A percentile compares a stretch with the other conserved stretches of the same genome.
These are phyloP conservation scores for Salvia rosmarinus DNA, from an alignment of 257 asterid genomes.

Conservation along the genomic window DNA sequence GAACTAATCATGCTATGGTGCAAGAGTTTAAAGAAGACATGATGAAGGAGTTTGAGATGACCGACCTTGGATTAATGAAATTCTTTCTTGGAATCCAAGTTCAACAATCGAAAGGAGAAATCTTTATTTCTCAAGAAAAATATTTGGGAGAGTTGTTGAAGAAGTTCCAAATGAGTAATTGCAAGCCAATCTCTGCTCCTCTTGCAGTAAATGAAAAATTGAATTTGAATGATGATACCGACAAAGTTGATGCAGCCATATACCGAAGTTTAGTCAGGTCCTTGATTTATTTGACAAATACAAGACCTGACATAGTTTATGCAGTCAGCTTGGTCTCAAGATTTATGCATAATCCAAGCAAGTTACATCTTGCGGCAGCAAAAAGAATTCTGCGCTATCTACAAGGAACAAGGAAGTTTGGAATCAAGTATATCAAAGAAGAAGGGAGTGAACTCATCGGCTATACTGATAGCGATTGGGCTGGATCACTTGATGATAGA, in stretches of 20 bases:
- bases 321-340: no score
- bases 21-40: not conserved
- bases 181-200: not conserved
- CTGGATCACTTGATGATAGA: not conserved
- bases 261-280: not conserved
- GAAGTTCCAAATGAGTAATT: conserved; percentile 1
- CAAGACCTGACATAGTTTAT: no score
- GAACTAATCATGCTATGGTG: not conserved
- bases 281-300: not conserved
- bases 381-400: no score
- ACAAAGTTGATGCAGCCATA: not conserved
- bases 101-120: no score
- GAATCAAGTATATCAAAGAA: not conserved
- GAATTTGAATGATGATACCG: not conserved
- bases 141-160: not conserved
- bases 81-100: no score
- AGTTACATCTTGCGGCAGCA: no score
- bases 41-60: not conserved
- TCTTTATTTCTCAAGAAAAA: no score
- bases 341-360: no score
- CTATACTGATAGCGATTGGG: not conserved
- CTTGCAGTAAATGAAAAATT: not conserved
- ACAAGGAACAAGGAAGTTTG: no score
- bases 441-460: not conserved
- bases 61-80: no score